These are phyloP conservation scores for Melampsora americana DNA, from an alignment of 1,284 basidiomycete genomes.

Conservation along the genomic window DNA sequence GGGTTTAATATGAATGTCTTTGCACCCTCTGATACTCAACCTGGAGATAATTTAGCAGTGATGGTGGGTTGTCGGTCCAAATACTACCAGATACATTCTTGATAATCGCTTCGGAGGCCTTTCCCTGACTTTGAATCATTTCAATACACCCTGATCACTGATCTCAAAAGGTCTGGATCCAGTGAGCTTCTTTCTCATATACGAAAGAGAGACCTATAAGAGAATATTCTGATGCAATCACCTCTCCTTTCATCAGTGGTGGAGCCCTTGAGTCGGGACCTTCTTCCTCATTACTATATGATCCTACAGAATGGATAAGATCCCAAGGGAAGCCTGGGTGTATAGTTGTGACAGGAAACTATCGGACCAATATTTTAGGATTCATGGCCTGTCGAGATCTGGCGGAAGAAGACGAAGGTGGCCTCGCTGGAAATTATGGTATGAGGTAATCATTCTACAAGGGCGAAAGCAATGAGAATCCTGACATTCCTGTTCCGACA, in stretches of 20 bases:
- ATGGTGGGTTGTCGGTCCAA: slow-evolving; percentile 1
- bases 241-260: background rate
- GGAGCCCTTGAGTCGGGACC: slow-evolving; percentile 10
- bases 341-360: slow-evolving; percentile 36
- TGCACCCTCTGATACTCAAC: background rate
- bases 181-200: background rate
- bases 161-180: background rate
- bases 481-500: background rate
- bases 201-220: no score
- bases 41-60: slow-evolving; percentile 19
- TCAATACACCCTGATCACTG: background rate
- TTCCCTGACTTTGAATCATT: background rate
- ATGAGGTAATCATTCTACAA: background rate
- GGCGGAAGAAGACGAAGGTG: slow-evolving; percentile 18
- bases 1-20: slow-evolving; percentile 35
- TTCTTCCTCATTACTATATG: background rate
- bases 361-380: slow-evolving; percentile 26
- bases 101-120: background rate
- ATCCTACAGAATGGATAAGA: slow-evolving; percentile 41
- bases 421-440: slow-evolving; percentile 41
- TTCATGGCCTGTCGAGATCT: slow-evolving; percentile 26
- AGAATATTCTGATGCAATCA: no score
- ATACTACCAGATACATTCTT: no score
- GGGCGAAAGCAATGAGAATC: background rate
- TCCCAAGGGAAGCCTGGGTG: slow-evolving; percentile 10